These are phyloP conservation scores for Starmerella geochares DNA, from an alignment of 805 yeast species.

Conservation along the genomic window DNA sequence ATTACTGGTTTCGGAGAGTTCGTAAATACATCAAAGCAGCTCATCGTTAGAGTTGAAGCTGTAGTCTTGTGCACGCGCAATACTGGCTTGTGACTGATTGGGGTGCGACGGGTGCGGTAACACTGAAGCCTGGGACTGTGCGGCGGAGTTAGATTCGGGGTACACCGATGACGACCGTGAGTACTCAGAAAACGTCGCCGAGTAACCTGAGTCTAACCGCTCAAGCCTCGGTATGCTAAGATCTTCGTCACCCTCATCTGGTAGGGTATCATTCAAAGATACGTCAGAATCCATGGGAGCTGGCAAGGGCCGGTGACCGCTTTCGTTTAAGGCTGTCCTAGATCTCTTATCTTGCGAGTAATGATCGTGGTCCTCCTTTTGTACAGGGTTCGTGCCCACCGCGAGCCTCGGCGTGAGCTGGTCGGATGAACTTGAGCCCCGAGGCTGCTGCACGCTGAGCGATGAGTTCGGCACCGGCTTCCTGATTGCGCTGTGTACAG, in stretches of 20 bases:
- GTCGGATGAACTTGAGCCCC: background rate
- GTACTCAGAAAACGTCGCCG: slow-evolving; percentile 11
- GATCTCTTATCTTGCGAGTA: too few relatives aligned
- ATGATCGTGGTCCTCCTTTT: too few relatives aligned
- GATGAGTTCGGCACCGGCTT: background rate
- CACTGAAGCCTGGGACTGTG: slow-evolving; percentile 16
- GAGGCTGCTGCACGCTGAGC: background rate
- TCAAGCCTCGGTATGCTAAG: slow-evolving; percentile 7
- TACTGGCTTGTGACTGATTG: slow-evolving; percentile 15
- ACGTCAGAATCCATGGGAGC: background rate
- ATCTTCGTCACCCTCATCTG: background rate
- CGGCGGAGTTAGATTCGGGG: slow-evolving; percentile 18
- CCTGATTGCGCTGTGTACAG: background rate
- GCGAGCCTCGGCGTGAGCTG: background rate
- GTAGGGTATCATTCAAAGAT: background rate
- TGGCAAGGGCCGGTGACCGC: slow-evolving; percentile 1
- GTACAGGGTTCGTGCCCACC: background rate
- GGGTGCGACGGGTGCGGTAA: background rate
- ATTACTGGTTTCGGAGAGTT: too few relatives aligned
- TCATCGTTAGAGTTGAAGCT: background rate
- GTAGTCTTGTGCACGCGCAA: slow-evolving; percentile 6
- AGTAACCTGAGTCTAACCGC: slow-evolving; percentile 9
- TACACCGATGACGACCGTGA: slow-evolving; percentile 19
- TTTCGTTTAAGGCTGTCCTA: background rate
- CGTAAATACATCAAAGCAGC: background rate